Evolutionary conservation across 805 yeast genomes (phyloP).

Genomic region (Sungouiella thailandica): DNA sequence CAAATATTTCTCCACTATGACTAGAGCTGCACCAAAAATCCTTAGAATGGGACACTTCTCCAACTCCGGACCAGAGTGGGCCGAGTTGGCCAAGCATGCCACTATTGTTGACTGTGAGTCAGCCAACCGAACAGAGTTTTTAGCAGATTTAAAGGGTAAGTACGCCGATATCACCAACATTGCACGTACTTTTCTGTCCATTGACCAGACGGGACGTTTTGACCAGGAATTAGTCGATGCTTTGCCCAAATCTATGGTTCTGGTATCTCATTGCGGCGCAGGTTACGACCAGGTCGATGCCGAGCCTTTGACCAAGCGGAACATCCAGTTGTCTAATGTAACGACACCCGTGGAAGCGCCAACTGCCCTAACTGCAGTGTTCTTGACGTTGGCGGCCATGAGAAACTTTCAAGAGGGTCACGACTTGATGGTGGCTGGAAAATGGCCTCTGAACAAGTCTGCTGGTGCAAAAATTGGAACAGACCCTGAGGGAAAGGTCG

Average conservation of each 20-base stretch:
- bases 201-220: conserved; percentile 53
- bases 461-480: conserved; percentile 60
- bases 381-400: conserved; percentile 54
- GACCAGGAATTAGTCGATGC: conserved; percentile 55
- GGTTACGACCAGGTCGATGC: conserved; percentile 73
- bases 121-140: conserved; percentile 33
- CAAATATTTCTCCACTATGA: conserved; percentile 4
- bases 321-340: conserved; percentile 63
- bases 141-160: conserved; percentile 39
- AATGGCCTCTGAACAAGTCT: conserved; percentile 48
- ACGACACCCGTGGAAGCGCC: conserved; percentile 65
- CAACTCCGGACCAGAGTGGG: conserved; percentile 11
- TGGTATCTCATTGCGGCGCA: conserved; percentile 64
- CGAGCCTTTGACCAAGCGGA: conserved; percentile 43
- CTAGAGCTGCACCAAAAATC: conserved; percentile 11
- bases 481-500: conserved; percentile 69
- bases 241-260: conserved; percentile 50
- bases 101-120: conserved; percentile 36
- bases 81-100: conserved; percentile 18
- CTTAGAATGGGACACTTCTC: conserved; percentile 16
- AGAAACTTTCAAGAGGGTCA: conserved; percentile 65
- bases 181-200: conserved; percentile 51
- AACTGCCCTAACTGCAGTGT: conserved; percentile 70
- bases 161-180: conserved; percentile 40
- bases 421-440: conserved; percentile 46